Percentiles rank a stretch among this genome's conserved stretches.
phyloP scores from a whole-genome alignment of 345 rosid species.

The Turnera subulata region DNA sequence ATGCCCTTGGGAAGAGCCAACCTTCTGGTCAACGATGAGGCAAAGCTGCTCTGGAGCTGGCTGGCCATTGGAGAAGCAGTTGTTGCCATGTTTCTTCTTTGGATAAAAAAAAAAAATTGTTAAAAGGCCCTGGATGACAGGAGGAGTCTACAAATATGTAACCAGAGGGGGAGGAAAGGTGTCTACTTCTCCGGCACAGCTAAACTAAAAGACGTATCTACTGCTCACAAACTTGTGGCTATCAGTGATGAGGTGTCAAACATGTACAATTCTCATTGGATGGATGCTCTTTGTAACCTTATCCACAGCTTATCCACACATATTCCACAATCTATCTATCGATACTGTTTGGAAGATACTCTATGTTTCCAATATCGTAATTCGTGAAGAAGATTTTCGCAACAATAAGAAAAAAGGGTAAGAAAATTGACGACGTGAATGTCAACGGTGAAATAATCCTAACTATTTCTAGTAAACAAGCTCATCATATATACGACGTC shows the following conservation, averaged over 20 bases:
- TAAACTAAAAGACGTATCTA: slow-evolving; percentile 20
- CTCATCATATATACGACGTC: too few species aligned
- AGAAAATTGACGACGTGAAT: too few species aligned
- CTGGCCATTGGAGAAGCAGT: slow-evolving; percentile 86
- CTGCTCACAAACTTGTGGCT: slow-evolving; percentile 24
- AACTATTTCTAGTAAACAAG: too few species aligned
- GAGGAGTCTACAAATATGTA: slow-evolving; percentile 1
- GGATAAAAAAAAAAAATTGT: too few species aligned
- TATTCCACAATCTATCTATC: too few species aligned
- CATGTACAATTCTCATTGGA: slow-evolving; percentile 32
- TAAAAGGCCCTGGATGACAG: not conserved
- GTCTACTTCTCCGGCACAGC: not conserved
- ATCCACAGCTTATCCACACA: slow-evolving; percentile 35
- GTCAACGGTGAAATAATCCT: too few species aligned
- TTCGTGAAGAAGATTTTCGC: too few species aligned
- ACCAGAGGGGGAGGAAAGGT: not conserved
- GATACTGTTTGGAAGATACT: not conserved
- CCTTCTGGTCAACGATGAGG: slow-evolving; percentile 40
- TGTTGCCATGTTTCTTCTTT: slow-evolving; percentile 35
- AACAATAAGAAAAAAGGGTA: too few species aligned
- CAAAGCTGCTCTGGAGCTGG: slow-evolving; percentile 73
- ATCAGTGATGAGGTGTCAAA: slow-evolving; percentile 24
- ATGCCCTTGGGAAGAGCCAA: slow-evolving; percentile 56
- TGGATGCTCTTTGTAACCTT: slow-evolving; percentile 17
- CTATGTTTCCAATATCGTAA: too few species aligned